Evolutionary conservation across 306 rosid species (phyloP), one percentile per base, ranked within the genome.

Genomic region (Ammopiptanthus mongolicus): DNA sequence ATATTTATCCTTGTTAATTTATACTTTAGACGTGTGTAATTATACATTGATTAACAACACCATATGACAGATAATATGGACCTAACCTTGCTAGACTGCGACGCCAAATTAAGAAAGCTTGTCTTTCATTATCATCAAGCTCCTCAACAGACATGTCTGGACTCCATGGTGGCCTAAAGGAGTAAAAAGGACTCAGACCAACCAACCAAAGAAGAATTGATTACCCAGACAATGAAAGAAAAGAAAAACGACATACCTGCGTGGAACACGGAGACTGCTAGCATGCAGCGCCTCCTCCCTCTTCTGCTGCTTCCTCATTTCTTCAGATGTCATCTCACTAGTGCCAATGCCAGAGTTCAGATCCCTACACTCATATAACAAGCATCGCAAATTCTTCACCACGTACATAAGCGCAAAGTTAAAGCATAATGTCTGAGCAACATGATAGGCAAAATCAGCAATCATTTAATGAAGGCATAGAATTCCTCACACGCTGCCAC

Each of bases 31-130:
- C 29, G 19, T 8, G 37, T 25, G 28, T 7, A 36, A 28, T 42
- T 11, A 15, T 73, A 22, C 7, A 34, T 14, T 53, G 29, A 33
- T 19, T 10, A 62, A 67, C 41, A 14, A 60, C 6, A 71, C 13
- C 15, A 48, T 13, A 69, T n/a, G 41, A 74, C 5, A 6, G 5
- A 53, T 21, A 74, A 22, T 8, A 15, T 14, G 22, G 62, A 52
- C 14, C 65, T 52, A 65, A 89, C 92, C 88, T 81, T 60, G 89
- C 97, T 36, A 91, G 91, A 80, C 80, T 80, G 69, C 87, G 89
- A 47, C 95, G 95, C 97, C 97, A 91, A 36, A n/a, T 68, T 73
- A 91, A 79, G 86, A 91, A 91, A 52, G 97, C 73, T 41, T 79
- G 88, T 62, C 65, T 80, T 73, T 91, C 97, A 78, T 89, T 87